phyloP scores from a whole-genome alignment of 2,329 filamentous ascomycete species.

The Penicillium brasilianum region DNA sequence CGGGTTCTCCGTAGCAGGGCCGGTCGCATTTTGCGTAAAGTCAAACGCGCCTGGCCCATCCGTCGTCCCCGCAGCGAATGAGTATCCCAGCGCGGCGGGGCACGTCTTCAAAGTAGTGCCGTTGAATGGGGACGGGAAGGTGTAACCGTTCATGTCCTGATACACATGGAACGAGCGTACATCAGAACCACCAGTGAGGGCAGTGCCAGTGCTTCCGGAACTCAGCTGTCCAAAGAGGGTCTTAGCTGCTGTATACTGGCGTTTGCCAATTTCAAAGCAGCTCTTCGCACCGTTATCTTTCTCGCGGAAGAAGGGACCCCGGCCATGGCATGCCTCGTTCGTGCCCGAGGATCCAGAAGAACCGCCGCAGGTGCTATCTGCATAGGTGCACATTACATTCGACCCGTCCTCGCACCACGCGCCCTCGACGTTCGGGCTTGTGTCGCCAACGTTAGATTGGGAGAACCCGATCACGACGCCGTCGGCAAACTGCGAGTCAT shows the following conservation, averaged over 20 bases:
- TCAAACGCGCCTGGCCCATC: conserved; percentile 92
- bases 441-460: conserved; percentile 89
- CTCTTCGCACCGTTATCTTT: conserved; percentile 55
- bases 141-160: conserved; percentile 77
- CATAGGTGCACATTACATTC: conserved; percentile 56
- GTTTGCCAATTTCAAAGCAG: conserved; percentile 55
- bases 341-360: conserved; percentile 21
- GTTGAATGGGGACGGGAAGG: conserved; percentile 72
- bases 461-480: conserved; percentile 90
- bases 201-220: conserved; percentile 36
- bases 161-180: conserved; percentile 87
- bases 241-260: conserved; percentile 52
- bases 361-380: conserved; percentile 78
- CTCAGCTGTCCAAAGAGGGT: conserved; percentile 63
- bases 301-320: conserved; percentile 52
- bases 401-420: conserved; percentile 89
- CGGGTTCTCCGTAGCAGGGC: conserved; percentile 72
- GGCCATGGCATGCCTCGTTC: conserved; percentile 51
- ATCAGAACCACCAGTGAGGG: conserved; percentile 61
- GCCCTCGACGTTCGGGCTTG: conserved; percentile 83
- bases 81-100: conserved; percentile 85
- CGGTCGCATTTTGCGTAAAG: conserved; percentile 85
- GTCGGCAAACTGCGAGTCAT: conserved; percentile 61
- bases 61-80: conserved; percentile 89
- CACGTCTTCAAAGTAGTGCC: conserved; percentile 71